Percentiles rank a stretch among this genome's conserved stretches.
These are phyloP conservation scores for Phytopythium vexans DNA, from an alignment of 352 stramenopile species.

Conservation along the genomic window DNA sequence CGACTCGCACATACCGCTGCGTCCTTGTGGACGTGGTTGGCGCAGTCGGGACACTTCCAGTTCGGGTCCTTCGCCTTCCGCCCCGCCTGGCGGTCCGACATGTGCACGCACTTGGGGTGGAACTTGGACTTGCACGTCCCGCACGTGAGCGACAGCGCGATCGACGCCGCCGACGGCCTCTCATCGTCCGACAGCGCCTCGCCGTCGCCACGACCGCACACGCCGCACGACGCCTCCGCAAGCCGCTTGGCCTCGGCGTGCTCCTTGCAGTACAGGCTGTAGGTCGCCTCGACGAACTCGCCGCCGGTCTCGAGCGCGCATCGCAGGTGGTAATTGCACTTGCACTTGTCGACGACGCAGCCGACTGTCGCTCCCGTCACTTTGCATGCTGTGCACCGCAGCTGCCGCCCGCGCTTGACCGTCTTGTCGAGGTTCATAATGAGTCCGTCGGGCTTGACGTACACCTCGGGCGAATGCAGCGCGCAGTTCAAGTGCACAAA, in stretches of 20 bases:
- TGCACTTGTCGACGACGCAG: constrained; percentile 75
- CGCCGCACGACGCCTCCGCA: constrained; percentile 34
- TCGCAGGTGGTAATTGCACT: constrained; percentile 75
- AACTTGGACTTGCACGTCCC: constrained; percentile 62
- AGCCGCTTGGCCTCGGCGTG: constrained; percentile 45
- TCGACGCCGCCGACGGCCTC: not conserved
- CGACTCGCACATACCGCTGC: not conserved
- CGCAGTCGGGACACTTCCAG: constrained; percentile 4
- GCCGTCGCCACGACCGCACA: constrained; percentile 40
- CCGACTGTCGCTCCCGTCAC: constrained; percentile 66
- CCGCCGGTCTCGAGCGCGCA: constrained; percentile 72
- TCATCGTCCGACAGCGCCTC: constrained; percentile 37
- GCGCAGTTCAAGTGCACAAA: constrained; percentile 83
- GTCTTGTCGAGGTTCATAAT: constrained; percentile 78
- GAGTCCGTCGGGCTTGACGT: constrained; percentile 74
- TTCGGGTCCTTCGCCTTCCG: constrained; percentile 45
- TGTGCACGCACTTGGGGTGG: constrained; percentile 79
- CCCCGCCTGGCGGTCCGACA: constrained; percentile 62
- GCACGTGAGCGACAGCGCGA: constrained; percentile 51
- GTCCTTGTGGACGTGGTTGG: not conserved
- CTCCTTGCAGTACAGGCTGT: constrained; percentile 69
- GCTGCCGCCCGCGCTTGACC: constrained; percentile 73
- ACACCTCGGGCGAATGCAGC: constrained; percentile 78
- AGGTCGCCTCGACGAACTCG: constrained; percentile 69
- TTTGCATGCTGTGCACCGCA: constrained; percentile 72